These are phyloP conservation scores for Peziza echinospora DNA, from an alignment of 495 filamentous ascomycete genomes.

Conservation along the genomic window DNA sequence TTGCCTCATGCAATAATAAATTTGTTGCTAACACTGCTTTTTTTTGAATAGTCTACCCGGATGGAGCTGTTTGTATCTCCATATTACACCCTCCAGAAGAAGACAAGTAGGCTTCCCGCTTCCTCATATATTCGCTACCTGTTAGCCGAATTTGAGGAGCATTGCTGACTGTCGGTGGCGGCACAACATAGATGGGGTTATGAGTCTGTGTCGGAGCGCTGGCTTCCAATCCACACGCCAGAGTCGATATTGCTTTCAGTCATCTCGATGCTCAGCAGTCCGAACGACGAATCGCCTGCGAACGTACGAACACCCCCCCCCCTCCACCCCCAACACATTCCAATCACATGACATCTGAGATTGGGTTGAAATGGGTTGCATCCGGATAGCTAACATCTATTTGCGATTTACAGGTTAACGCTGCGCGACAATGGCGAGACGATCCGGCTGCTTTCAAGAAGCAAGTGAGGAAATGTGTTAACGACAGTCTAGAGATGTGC, in stretches of 20 bases:
- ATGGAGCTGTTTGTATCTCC: slow-evolving; percentile 83
- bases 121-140: no score
- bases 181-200: slow-evolving; percentile 78
- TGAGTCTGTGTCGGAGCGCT: slow-evolving; percentile 85
- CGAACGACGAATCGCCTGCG: slow-evolving; percentile 94
- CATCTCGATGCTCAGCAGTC: slow-evolving; percentile 98
- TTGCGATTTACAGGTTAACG: slow-evolving; percentile 31
- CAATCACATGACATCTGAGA: not conserved
- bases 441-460: slow-evolving; percentile 63
- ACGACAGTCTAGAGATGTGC: slow-evolving; percentile 34
- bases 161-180: no score
- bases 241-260: slow-evolving; percentile 96
- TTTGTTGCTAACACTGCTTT: slow-evolving; percentile 1
- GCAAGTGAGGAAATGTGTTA: slow-evolving; percentile 60
- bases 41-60: slow-evolving; percentile 52
- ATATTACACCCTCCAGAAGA: slow-evolving; percentile 98
- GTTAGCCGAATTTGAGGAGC: no score
- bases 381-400: no score
- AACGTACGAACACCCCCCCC: slow-evolving; percentile 35
- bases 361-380: no score
- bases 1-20: not conserved
- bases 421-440: slow-evolving; percentile 96
- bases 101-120: slow-evolving; percentile 35
- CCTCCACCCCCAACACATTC: not conserved
- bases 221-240: slow-evolving; percentile 89